Conservation (phyloP, 2,329 filamentous ascomycete genomes). For the Venturia oleaginea region DNA sequence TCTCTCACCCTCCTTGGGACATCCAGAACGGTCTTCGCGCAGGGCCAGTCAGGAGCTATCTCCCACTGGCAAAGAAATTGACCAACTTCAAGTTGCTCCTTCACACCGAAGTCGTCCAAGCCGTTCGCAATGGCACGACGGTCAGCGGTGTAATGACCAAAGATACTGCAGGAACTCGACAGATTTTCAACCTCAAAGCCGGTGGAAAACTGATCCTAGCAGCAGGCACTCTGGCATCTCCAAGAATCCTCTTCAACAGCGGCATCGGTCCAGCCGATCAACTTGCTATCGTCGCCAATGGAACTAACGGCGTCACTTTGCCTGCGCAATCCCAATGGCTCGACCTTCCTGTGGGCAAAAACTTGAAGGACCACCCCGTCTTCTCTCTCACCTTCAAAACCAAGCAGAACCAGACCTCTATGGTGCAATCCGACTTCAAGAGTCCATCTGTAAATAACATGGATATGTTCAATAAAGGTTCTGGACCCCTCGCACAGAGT, state of each 20-base stretch:
- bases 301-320: slow-evolving; percentile 16
- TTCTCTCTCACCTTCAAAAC: not conserved
- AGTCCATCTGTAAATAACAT: not conserved
- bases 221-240: slow-evolving; percentile 20
- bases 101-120: slow-evolving; percentile 33
- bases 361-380: not conserved
- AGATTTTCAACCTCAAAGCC: slow-evolving; percentile 23
- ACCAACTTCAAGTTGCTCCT: slow-evolving; percentile 38
- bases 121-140: slow-evolving; percentile 31
- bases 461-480: not conserved
- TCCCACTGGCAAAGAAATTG: slow-evolving; percentile 36
- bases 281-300: slow-evolving; percentile 19
- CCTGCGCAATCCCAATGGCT: slow-evolving; percentile 19
- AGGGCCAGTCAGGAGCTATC: slow-evolving; percentile 41
- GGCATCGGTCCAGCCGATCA: slow-evolving; percentile 22
- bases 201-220: slow-evolving; percentile 27
- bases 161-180: slow-evolving; percentile 24
- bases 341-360: slow-evolving; percentile 20
- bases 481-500: not conserved
- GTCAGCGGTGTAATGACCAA: slow-evolving; percentile 35
- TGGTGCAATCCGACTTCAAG: not conserved
- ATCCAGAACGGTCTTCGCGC: slow-evolving; percentile 42
- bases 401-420: not conserved
- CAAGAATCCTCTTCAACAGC: slow-evolving; percentile 21
- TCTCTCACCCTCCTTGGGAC: slow-evolving; percentile 40